Percentiles rank a stretch among this genome's conserved stretches.
phyloP scores from a whole-genome alignment of 257 asterid genomes.

The Ophiorrhiza pumila region DNA sequence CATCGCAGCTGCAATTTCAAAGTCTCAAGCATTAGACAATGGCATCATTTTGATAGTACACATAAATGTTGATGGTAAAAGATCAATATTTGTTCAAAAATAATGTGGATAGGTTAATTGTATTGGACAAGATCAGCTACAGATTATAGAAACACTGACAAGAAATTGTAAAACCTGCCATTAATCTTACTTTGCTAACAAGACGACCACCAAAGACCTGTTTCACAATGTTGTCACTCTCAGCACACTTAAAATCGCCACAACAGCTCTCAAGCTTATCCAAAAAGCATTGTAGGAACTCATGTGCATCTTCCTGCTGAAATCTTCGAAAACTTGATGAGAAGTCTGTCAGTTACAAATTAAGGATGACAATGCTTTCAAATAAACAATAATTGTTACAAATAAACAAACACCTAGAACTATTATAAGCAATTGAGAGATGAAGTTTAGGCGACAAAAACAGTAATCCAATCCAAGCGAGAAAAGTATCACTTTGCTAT shows the following conservation, averaged over 20 bases:
- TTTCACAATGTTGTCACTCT: conserved; percentile 52
- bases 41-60: neutral
- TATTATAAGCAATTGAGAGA: neutral
- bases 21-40: conserved; percentile 4
- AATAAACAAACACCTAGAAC: neutral
- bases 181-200: conserved; percentile 60
- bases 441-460: neutral
- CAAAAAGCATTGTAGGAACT: conserved; percentile 79
- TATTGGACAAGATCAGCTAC: too few species aligned
- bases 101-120: neutral
- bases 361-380: conserved; percentile 36
- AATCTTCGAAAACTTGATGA: conserved; percentile 54
- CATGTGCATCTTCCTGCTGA: conserved; percentile 92
- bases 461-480: neutral
- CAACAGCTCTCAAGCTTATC: conserved; percentile 60
- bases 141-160: neutral
- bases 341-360: conserved; percentile 52
- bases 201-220: conserved; percentile 76
- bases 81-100: neutral
- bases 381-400: neutral
- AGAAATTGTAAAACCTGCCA: neutral
- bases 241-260: conserved; percentile 25
- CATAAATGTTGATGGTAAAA: neutral
- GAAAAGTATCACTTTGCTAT: neutral
- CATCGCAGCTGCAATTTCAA: conserved; percentile 69